Conservation (phyloP, 805 yeast genomes). For the Brettanomyces sp. region DNA sequence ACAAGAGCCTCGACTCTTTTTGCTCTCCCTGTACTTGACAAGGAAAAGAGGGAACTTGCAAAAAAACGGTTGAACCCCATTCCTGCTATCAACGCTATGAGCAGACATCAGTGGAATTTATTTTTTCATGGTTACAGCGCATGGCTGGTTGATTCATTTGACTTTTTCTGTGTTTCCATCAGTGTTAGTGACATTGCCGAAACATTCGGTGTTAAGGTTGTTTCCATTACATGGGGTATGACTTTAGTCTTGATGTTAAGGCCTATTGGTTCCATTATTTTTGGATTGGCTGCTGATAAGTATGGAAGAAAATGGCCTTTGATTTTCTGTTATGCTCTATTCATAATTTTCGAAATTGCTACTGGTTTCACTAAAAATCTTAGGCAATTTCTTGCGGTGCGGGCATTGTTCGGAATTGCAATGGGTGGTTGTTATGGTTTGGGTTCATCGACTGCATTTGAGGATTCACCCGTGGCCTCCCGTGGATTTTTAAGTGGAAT, state of each 20-base stretch:
- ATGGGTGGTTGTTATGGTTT: slow-evolving; percentile 41
- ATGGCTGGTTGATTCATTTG: slow-evolving; percentile 49
- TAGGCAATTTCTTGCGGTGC: slow-evolving; percentile 39
- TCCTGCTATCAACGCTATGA: slow-evolving; percentile 40
- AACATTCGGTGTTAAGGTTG: slow-evolving; percentile 27
- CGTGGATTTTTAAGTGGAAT: slow-evolving; percentile 46
- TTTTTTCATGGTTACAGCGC: slow-evolving; percentile 37
- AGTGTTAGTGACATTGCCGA: slow-evolving; percentile 29
- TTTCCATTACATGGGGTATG: slow-evolving; percentile 38
- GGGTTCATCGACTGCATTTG: slow-evolving; percentile 33
- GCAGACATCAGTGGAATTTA: slow-evolving; percentile 36
- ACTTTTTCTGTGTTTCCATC: slow-evolving; percentile 34
- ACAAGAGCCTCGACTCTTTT: slow-evolving; percentile 8
- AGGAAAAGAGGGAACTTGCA: slow-evolving; percentile 11
- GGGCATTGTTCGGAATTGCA: slow-evolving; percentile 44
- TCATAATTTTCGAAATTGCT: slow-evolving; percentile 41
- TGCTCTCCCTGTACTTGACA: slow-evolving; percentile 4
- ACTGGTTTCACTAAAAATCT: slow-evolving; percentile 37
- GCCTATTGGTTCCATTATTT: slow-evolving; percentile 43
- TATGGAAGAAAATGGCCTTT: slow-evolving; percentile 45
- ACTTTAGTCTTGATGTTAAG: slow-evolving; percentile 44
- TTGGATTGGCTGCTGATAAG: slow-evolving; percentile 41
- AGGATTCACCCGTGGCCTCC: slow-evolving; percentile 32
- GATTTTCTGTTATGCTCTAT: slow-evolving; percentile 28
- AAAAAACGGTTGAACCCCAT: slow-evolving; percentile 45